phyloP scores from a whole-genome alignment of 2,329 filamentous ascomycete genomes.

The Conoideocrella luteorostrata region DNA sequence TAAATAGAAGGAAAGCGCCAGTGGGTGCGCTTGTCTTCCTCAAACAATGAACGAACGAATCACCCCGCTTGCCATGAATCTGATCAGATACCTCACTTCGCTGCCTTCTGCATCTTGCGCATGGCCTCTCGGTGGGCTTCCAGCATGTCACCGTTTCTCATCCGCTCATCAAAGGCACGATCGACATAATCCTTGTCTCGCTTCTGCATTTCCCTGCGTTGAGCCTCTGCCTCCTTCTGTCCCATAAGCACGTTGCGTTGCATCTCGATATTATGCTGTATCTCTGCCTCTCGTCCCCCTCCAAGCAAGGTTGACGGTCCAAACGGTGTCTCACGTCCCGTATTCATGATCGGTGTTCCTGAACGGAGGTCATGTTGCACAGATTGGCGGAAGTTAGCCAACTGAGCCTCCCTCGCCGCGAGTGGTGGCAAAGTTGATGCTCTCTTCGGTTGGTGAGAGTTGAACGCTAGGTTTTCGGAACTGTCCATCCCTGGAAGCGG shows the following conservation, averaged over 20 bases:
- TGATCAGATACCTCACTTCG: neutral
- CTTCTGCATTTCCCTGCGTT: conserved; percentile 51
- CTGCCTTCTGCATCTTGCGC: conserved; percentile 62
- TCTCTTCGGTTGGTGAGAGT: conserved; percentile 51
- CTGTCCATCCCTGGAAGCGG: conserved; percentile 16
- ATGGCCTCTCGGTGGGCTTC: conserved; percentile 74
- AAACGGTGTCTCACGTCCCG: conserved; percentile 34
- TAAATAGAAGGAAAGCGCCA: conserved; percentile 3
- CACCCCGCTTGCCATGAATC: neutral
- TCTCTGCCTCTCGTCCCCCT: conserved; percentile 31
- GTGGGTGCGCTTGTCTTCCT: too few species aligned
- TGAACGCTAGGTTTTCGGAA: conserved; percentile 34
- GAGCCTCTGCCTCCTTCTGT: conserved; percentile 57
- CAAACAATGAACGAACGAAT: too few species aligned
- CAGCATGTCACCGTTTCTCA: conserved; percentile 68
- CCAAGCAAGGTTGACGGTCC: conserved; percentile 25
- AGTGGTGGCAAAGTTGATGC: conserved; percentile 34
- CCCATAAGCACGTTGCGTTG: conserved; percentile 51
- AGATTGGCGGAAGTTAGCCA: conserved; percentile 62
- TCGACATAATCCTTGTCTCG: conserved; percentile 53
- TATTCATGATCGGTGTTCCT: conserved; percentile 26
- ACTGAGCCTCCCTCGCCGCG: conserved; percentile 47
- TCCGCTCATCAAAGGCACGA: conserved; percentile 63
- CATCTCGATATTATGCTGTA: conserved; percentile 44
- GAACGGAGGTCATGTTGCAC: conserved; percentile 55